These are phyloP conservation scores for Amphibolis antarctica DNA, from an alignment of 106 monocot genomes.

Conservation along the genomic window DNA sequence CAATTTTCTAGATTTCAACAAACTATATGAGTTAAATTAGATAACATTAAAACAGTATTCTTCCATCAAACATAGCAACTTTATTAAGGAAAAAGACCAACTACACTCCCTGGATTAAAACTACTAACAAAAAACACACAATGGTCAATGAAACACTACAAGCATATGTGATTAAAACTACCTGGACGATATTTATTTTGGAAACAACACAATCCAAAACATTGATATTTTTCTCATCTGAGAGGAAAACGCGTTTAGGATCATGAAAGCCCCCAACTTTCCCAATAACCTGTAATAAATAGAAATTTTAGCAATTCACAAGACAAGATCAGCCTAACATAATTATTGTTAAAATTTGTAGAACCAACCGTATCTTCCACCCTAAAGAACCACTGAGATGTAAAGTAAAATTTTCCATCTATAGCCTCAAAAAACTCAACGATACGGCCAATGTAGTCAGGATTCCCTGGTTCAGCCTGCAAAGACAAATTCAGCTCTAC, in stretches of 20 bases:
- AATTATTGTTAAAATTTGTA: not conserved
- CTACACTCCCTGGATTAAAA: too few species aligned
- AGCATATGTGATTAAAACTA: not conserved
- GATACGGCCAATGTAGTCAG: slow-evolving; percentile 23
- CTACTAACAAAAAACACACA: too few species aligned
- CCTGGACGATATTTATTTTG: slow-evolving; percentile 13
- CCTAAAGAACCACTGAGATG: slow-evolving; percentile 23
- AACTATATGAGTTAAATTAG: too few species aligned
- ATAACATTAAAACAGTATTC: too few species aligned
- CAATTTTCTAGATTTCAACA: too few species aligned
- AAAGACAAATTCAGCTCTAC: not conserved
- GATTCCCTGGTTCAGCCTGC: slow-evolving; percentile 17
- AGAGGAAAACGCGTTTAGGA: slow-evolving; percentile 12
- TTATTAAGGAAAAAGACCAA: too few species aligned
- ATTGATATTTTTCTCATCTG: slow-evolving; percentile 20
- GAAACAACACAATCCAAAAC: slow-evolving; percentile 14
- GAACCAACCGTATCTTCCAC: slow-evolving; percentile 20
- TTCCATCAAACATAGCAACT: too few species aligned
- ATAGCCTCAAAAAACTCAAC: slow-evolving; percentile 19
- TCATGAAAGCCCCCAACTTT: slow-evolving; percentile 3
- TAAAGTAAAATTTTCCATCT: slow-evolving; percentile 7
- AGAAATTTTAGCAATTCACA: not conserved
- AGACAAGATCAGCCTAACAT: not conserved
- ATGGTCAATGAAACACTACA: too few species aligned
- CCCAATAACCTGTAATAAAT: slow-evolving; percentile 6